Evolutionary conservation across 805 yeast species (phyloP), one percentile per base, ranked within the genome.

Genomic region (Yamadazyma sp.): DNA sequence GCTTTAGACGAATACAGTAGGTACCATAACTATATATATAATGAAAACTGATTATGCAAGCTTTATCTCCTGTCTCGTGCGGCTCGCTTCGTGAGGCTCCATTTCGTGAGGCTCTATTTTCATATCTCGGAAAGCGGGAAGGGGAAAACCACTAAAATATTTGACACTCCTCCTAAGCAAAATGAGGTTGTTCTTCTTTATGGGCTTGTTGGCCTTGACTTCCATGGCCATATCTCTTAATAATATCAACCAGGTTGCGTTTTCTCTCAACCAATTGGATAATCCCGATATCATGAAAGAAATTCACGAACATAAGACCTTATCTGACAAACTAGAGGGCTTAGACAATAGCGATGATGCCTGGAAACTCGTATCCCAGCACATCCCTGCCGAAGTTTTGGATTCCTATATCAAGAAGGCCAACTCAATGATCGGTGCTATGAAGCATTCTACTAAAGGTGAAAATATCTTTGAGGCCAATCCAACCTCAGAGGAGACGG

Each of bases 251-350:
- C 42, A 42, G 13, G 38, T 27, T 28, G 38, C 35, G 14, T 42
- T 42, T 18, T 38, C 40, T 5, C n/a, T n/a, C 1, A 29, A 35
- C 6, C 42, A 42, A 17, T 36, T 42, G 5, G 43, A 42, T 5
- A 35, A 38, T 20, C 46, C 46, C 21, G 34, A 42, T 16, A 24
- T 42, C 18, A 25, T 38, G 31, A 29, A 38, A 14, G 40, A 42
- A 22, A 36, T 23, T 27, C 39, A 42, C 25, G 33, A 37, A 12
- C 32, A 32, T 13, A 28, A 33, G 21, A 24, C 18, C 9, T 10
- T 23, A 20, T 25, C 27, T 6, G 41, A 33, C 11, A 28, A 36
- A 14, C 14, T 16, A 13, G 19, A n/a, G 9, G 13, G 16, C 23
- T n/a, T 21, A 6, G 28, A 32, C 3, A 17, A 15, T 10, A 8